These are phyloP conservation scores for Rhynchospora tenuis DNA, from an alignment of 176 grass and related monocot genomes.

Conservation along the genomic window DNA sequence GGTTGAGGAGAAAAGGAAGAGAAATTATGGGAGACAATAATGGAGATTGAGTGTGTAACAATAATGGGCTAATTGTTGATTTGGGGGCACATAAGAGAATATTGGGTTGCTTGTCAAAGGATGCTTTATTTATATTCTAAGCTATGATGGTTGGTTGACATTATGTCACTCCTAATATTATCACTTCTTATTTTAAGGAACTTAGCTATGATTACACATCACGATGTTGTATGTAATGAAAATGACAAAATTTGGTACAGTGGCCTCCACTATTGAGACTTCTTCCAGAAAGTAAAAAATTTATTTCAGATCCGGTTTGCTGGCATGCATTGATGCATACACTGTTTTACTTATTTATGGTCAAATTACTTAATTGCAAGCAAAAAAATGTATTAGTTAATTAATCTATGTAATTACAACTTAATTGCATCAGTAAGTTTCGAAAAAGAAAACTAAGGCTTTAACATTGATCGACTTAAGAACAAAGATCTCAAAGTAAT, in stretches of 20 bases:
- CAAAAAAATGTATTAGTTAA: no score
- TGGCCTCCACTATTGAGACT: background rate
- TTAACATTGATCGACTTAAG: no score
- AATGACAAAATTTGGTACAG: background rate
- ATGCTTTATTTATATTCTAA: background rate
- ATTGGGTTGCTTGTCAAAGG: background rate
- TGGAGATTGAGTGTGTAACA: background rate
- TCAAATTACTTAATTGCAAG: background rate
- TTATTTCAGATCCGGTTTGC: background rate
- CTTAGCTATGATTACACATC: background rate
- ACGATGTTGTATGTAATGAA: background rate
- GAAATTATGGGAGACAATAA: background rate
- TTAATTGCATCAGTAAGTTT: no score
- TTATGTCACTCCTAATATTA: background rate
- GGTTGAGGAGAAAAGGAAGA: background rate
- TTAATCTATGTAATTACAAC: no score
- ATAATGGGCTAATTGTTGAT: background rate
- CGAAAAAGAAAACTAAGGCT: no score
- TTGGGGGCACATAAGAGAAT: background rate
- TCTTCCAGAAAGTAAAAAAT: background rate
- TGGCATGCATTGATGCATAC: no score
- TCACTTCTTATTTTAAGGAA: conserved; percentile 2
- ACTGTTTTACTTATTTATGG: background rate
- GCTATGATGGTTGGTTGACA: background rate
- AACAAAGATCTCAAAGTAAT: no score